These are phyloP conservation scores for Quambalaria eucalypti DNA, from an alignment of 1,284 basidiomycete species.

Conservation along the genomic window DNA sequence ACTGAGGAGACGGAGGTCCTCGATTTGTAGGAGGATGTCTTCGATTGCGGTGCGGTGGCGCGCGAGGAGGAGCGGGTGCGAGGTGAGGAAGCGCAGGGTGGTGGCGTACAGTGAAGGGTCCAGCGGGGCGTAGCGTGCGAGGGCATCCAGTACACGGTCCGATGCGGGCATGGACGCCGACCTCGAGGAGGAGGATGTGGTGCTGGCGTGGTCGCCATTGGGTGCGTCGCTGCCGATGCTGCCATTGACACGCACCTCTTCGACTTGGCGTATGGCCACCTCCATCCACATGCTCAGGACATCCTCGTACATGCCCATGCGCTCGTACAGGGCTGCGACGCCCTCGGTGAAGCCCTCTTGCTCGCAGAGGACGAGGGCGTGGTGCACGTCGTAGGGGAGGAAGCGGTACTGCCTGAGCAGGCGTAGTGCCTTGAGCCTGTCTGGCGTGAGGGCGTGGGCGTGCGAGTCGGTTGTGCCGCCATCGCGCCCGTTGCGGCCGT, in stretches of 20 bases:
- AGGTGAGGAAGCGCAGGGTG: constrained; percentile 81
- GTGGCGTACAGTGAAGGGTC: constrained; percentile 74
- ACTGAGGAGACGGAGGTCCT: constrained; percentile 70
- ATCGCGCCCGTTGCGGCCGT: constrained; percentile 43
- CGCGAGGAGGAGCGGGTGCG: constrained; percentile 55
- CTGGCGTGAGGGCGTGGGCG: too few species aligned
- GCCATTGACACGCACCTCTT: constrained; percentile 14
- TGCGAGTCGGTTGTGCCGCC: neutral
- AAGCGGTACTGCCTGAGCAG: constrained; percentile 27
- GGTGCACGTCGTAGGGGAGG: constrained; percentile 76
- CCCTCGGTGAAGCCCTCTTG: constrained; percentile 71
- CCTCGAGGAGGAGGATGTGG: constrained; percentile 49
- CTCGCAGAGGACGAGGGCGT: constrained; percentile 86
- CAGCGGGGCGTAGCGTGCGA: constrained; percentile 64
- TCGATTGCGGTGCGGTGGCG: constrained; percentile 63
- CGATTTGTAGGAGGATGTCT: constrained; percentile 62
- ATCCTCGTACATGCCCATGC: constrained; percentile 90
- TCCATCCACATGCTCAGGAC: constrained; percentile 79
- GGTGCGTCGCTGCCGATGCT: constrained; percentile 29
- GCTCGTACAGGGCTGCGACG: constrained; percentile 81
- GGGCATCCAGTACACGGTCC: constrained; percentile 61
- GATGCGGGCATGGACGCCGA: constrained; percentile 28
- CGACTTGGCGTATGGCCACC: constrained; percentile 53
- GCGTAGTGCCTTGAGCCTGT: constrained; percentile 22
- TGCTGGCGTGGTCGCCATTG: constrained; percentile 11